Evolutionary conservation across 1,139 yeast genomes (phyloP), one percentile per base, ranked within the genome.

Genomic region (Pichia sp.): DNA sequence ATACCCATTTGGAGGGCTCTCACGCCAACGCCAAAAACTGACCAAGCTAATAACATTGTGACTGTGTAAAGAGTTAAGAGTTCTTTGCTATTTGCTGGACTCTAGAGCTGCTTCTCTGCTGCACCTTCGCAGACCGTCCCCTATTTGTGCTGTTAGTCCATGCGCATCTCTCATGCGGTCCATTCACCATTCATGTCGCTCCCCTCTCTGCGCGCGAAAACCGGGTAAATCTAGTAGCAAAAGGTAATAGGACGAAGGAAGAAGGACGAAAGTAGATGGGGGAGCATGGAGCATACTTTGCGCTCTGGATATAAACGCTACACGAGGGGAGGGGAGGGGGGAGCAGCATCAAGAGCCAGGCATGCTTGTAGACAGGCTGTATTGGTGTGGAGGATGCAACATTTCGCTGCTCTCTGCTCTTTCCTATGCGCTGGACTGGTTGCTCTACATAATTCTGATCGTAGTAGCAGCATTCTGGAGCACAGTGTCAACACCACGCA

Each of bases 1-100:
- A 64, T 50, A 28, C 67, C 68, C 39, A 60, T 41, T 47, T 64
- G 69, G 42, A 59, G 56, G 4, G 62, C 64, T 53, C 69, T 62
- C 12, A 59, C 64, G 22, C 56, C 49, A 24, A 59, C 56, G 33
- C 64, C 64, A 40, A 61, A 58, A 21, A 48, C 41, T 22, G 61
- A 55, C 62, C 64, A 60, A 26, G 62, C 62, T 28, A 55, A 50
- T 40, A 56, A 45, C 41, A 47, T 47, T 14, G 27, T 27, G 12
- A 20, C 6, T 30, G 15, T 24, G 15, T 33, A 5, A 17, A 6
- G 17, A 15, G 10, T 14, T 20, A 13, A 20, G n/a, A 18, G n/a
- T 20, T 11, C 22, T 9, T 9, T 9, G 22, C 22, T 21, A 8
- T 21, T 21, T 21, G 10, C 10, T n/a, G n/a, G n/a, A n/a, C n/a